These are phyloP conservation scores for Agastache rugosa DNA, from an alignment of 257 asterid genomes.

Conservation along the genomic window DNA sequence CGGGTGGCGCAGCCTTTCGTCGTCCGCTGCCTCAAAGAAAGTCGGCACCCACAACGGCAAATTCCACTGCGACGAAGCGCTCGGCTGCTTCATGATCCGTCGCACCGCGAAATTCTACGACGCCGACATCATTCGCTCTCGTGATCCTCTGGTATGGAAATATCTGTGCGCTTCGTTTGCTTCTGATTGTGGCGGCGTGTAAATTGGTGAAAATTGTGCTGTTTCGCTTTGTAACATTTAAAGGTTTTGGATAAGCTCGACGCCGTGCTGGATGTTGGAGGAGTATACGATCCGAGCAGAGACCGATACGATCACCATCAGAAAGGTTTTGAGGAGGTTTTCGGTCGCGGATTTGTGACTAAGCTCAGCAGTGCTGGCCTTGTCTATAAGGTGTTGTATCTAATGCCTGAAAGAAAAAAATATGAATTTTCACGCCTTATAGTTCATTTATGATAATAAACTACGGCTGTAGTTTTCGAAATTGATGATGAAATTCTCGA, in stretches of 20 bases:
- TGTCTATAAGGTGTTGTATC: constrained; percentile 35
- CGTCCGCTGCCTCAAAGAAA: constrained; percentile 26
- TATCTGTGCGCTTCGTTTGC: background rate
- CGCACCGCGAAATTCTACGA: constrained; percentile 18
- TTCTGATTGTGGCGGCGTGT: background rate
- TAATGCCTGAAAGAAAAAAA: constrained; percentile 30
- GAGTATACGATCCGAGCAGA: constrained; percentile 48
- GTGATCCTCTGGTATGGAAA: constrained; percentile 28
- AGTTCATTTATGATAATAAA: background rate
- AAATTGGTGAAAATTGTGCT: constrained; percentile 1
- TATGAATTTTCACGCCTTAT: background rate
- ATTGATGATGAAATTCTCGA: background rate
- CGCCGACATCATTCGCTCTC: constrained; percentile 23
- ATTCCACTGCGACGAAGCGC: constrained; percentile 40
- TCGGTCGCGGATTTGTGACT: constrained; percentile 33
- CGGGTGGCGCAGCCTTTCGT: constrained; percentile 29
- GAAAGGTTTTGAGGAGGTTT: constrained; percentile 37
- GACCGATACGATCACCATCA: constrained; percentile 53
- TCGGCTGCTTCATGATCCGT: constrained; percentile 39
- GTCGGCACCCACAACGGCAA: constrained; percentile 30
- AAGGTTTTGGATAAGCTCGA: constrained; percentile 38
- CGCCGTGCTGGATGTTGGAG: constrained; percentile 55
- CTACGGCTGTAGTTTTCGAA: background rate
- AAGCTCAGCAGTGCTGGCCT: constrained; percentile 41
- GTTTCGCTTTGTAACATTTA: background rate